phyloP scores from a whole-genome alignment of 1,284 basidiomycete genomes.

The Uromyces viciae-fabae region DNA sequence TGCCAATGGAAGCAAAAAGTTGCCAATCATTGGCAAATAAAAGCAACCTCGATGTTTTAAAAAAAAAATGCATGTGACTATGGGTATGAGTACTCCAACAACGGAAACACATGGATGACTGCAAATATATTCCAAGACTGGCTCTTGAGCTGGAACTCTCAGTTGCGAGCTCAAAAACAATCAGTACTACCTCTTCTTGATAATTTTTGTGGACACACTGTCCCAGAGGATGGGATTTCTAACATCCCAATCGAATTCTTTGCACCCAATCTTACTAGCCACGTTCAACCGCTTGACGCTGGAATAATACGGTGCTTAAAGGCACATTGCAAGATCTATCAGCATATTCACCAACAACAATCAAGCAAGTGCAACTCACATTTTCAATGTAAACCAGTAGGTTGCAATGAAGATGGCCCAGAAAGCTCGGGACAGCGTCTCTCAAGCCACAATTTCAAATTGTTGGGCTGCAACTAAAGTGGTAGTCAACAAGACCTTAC shows the following conservation, averaged over 20 bases:
- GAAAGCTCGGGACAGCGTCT: neutral
- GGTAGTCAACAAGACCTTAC: neutral
- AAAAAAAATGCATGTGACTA: neutral
- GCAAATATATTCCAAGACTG: conserved; percentile 21
- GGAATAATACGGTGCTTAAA: conserved; percentile 19
- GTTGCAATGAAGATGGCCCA: neutral
- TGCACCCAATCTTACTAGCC: conserved; percentile 16
- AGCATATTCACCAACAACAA: neutral
- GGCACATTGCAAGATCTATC: neutral
- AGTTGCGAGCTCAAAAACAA: neutral
- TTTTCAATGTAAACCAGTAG: neutral
- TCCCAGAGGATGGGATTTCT: neutral
- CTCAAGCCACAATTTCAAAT: neutral
- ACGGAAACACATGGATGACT: conserved; percentile 13
- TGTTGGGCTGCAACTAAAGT: neutral
- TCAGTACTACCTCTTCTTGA: neutral
- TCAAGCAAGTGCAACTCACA: neutral
- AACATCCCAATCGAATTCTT: conserved; percentile 18
- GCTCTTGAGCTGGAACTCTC: neutral
- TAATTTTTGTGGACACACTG: too few species aligned
- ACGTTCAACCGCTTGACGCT: conserved; percentile 22
- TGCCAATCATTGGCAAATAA: conserved; percentile 2
- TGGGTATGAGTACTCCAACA: conserved; percentile 10
- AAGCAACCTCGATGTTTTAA: neutral
- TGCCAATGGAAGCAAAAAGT: neutral